Conservation (phyloP, 352 stramenopile genomes). For the Pythium aphanidermatum region DNA sequence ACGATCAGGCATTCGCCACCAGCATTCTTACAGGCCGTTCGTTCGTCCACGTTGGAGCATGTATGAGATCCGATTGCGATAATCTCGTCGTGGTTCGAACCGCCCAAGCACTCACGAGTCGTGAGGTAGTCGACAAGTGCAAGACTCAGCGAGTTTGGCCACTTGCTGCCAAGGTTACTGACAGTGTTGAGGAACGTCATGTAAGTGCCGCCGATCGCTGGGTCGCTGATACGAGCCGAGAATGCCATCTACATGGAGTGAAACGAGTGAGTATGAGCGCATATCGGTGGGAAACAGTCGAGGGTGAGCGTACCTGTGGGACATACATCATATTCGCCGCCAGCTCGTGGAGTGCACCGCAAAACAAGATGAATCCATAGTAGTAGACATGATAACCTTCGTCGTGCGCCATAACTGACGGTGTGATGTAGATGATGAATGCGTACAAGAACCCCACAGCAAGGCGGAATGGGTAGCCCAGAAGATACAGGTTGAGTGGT, state of each 20-base stretch:
- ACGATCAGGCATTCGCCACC: conserved; percentile 73
- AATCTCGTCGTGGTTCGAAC: conserved; percentile 59
- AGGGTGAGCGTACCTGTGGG: conserved; percentile 35
- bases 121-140: conserved; percentile 78
- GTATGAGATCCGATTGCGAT: conserved; percentile 69
- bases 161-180: conserved; percentile 96
- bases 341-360: conserved; percentile 75
- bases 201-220: conserved; percentile 97
- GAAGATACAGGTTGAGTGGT: conserved; percentile 70
- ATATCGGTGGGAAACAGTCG: too few relatives aligned
- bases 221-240: conserved; percentile 96
- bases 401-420: conserved; percentile 62
- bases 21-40: conserved; percentile 41
- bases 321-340: conserved; percentile 91
- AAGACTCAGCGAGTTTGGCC: conserved; percentile 83
- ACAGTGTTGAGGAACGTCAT: conserved; percentile 99
- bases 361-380: conserved; percentile 67
- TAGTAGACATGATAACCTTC: conserved; percentile 74
- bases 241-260: conserved; percentile 98
- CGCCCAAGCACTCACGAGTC: conserved; percentile 72
- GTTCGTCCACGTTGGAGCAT: conserved; percentile 69
- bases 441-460: conserved; percentile 80
- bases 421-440: conserved; percentile 73
- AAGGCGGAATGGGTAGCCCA: conserved; percentile 84
- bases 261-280: too few relatives aligned